These are phyloP conservation scores for Paratinospora sagittata DNA, from an alignment of 164 flowering plant species.

Conservation along the genomic window DNA sequence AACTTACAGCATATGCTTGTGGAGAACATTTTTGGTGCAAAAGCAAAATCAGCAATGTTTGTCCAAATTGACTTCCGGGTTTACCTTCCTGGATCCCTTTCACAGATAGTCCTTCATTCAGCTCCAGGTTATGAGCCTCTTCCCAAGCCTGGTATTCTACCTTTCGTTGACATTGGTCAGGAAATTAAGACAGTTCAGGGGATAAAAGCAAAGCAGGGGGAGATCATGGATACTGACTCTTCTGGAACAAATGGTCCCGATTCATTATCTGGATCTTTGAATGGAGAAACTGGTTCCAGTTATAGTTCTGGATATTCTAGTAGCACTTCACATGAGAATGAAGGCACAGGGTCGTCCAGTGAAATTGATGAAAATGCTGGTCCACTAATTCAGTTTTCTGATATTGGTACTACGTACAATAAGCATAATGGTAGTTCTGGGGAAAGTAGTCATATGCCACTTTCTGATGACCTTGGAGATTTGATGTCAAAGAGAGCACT, in stretches of 20 bases:
- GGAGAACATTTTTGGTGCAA: no score
- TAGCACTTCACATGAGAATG: slow-evolving; percentile 34
- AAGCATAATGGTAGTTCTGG: slow-evolving; percentile 25
- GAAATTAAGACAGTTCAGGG: slow-evolving; percentile 14
- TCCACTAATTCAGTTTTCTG: slow-evolving; percentile 67
- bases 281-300: slow-evolving; percentile 59
- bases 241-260: slow-evolving; percentile 43
- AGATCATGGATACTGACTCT: slow-evolving; percentile 26
- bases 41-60: slow-evolving; percentile 26
- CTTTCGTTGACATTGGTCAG: slow-evolving; percentile 27
- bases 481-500: slow-evolving; percentile 60
- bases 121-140: slow-evolving; percentile 98
- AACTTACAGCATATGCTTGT: no score
- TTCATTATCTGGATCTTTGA: slow-evolving; percentile 45
- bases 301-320: slow-evolving; percentile 50
- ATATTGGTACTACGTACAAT: slow-evolving; percentile 31
- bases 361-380: slow-evolving; percentile 33
- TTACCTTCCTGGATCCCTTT: slow-evolving; percentile 98
- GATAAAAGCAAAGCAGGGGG: slow-evolving; percentile 11
- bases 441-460: slow-evolving; percentile 20
- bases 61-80: slow-evolving; percentile 38
- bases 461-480: slow-evolving; percentile 41
- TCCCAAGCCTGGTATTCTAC: slow-evolving; percentile 77
- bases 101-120: slow-evolving; percentile 92
- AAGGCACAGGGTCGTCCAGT: slow-evolving; percentile 33